These are phyloP conservation scores for Lactarius sp. DNA, from an alignment of 768 basidiomycete genomes.

Conservation along the genomic window DNA sequence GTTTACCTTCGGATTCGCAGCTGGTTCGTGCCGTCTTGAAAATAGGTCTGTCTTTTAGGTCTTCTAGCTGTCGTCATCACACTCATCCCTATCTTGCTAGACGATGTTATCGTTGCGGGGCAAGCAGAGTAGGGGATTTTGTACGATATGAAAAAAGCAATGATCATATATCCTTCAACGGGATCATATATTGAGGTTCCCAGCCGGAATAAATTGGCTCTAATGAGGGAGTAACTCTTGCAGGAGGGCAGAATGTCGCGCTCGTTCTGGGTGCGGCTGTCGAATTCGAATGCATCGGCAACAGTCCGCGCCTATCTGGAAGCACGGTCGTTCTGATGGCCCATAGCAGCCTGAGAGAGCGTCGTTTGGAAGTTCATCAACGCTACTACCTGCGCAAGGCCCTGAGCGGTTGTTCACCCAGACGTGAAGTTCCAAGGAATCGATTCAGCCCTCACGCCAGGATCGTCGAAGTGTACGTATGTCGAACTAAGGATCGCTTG, in stretches of 20 bases:
- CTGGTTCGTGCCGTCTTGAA: constrained; percentile 84
- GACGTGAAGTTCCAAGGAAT: no score
- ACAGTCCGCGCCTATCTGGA: neutral
- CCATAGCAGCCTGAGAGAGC: neutral
- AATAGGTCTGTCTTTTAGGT: constrained; percentile 53
- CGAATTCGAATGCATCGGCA: neutral
- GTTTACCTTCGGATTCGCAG: constrained; percentile 33
- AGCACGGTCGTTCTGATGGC: neutral
- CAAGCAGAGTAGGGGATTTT: constrained; percentile 49
- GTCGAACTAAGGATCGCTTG: neutral
- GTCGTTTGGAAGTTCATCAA: neutral
- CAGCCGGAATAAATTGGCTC: neutral
- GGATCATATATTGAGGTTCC: neutral
- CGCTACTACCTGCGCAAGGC: neutral
- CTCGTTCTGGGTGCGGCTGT: no score
- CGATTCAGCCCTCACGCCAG: no score
- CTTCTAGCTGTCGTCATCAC: neutral
- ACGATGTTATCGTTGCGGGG: constrained; percentile 75
- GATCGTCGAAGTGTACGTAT: no score
- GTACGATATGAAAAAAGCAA: constrained; percentile 20
- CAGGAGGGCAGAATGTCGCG: neutral
- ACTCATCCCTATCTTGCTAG: constrained; percentile 35
- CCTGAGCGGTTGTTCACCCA: no score
- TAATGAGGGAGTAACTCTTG: neutral
- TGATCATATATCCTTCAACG: constrained; percentile 15